Evolutionary conservation across 495 filamentous ascomycete species (phyloP).

Genomic region (Choiromyces venosus): DNA sequence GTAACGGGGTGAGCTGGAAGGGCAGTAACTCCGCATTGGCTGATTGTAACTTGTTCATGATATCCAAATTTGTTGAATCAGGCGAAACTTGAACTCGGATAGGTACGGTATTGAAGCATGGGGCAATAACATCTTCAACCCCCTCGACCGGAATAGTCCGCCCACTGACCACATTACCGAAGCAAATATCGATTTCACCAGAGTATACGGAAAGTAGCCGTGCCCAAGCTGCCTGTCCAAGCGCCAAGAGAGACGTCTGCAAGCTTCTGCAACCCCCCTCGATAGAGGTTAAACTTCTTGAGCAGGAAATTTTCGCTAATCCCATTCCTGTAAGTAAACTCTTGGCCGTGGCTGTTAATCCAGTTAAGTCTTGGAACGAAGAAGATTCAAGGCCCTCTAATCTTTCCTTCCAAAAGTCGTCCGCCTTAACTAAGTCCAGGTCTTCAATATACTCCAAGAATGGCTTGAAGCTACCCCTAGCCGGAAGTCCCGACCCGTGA

Average conservation of each 20-base stretch:
- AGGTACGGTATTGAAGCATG: constrained; percentile 85
- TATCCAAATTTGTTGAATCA: constrained; percentile 48
- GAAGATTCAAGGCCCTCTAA: constrained; percentile 51
- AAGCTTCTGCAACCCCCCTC: constrained; percentile 48
- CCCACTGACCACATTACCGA: constrained; percentile 73
- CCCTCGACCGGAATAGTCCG: constrained; percentile 59
- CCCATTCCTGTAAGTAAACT: constrained; percentile 33
- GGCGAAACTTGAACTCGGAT: constrained; percentile 55
- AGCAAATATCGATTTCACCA: constrained; percentile 62
- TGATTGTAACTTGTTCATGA: constrained; percentile 52
- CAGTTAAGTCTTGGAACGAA: constrained; percentile 45
- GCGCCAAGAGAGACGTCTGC: constrained; percentile 57
- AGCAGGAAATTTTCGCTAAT: constrained; percentile 19
- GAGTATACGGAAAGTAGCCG: constrained; percentile 52
- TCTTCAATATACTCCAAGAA: constrained; percentile 51
- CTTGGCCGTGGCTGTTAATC: constrained; percentile 6
- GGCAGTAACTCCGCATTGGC: constrained; percentile 55
- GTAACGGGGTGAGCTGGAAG: constrained; percentile 65
- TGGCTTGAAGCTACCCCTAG: constrained; percentile 47
- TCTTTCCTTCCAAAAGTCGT: constrained; percentile 58
- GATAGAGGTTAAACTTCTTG: constrained; percentile 47
- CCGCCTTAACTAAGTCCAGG: constrained; percentile 43
- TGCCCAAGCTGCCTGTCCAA: constrained; percentile 67
- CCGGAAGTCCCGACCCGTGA: constrained; percentile 46
- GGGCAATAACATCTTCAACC: constrained; percentile 67